phyloP scores from a whole-genome alignment of 768 basidiomycete species.

The Epithele typhae region DNA sequence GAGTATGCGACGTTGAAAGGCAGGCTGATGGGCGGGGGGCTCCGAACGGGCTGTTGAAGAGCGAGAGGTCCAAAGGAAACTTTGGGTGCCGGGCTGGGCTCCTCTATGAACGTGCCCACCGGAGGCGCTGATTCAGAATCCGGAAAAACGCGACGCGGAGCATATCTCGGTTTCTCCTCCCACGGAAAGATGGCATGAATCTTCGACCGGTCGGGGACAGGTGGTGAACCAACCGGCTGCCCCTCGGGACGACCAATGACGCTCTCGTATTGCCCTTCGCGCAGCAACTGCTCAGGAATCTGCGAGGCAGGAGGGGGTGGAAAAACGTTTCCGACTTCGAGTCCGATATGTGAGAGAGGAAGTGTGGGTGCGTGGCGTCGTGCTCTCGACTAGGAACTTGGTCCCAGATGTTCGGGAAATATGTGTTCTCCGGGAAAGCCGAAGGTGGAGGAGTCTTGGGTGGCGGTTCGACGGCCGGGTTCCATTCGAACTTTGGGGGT shows the following conservation, averaged over 20 bases:
- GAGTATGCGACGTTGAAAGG: conserved; percentile 59
- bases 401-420: conserved; percentile 90
- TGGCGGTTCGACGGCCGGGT: conserved; percentile 76
- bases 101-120: conserved; percentile 21
- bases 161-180: conserved; percentile 71
- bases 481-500: conserved; percentile 72
- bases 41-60: conserved; percentile 8
- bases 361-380: conserved; percentile 32
- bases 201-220: conserved; percentile 62
- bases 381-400: conserved; percentile 40
- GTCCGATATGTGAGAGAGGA: conserved; percentile 27
- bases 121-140: conserved; percentile 53
- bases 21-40: conserved; percentile 38
- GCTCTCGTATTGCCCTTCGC: conserved; percentile 69
- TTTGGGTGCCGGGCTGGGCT: conserved; percentile 19
- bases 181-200: conserved; percentile 90
- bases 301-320: conserved; percentile 53
- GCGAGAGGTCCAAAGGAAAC: conserved; percentile 13
- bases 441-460: conserved; percentile 54
- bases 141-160: conserved; percentile 74
- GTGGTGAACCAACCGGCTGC: conserved; percentile 23
- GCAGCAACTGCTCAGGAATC: conserved; percentile 64
- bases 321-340: conserved; percentile 52
- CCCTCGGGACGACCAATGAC: conserved; percentile 44
- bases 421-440: conserved; percentile 68